Evolutionary conservation across 768 basidiomycete species (phyloP), one percentile per base, ranked within the genome.

Genomic region (Ramaria rubella): DNA sequence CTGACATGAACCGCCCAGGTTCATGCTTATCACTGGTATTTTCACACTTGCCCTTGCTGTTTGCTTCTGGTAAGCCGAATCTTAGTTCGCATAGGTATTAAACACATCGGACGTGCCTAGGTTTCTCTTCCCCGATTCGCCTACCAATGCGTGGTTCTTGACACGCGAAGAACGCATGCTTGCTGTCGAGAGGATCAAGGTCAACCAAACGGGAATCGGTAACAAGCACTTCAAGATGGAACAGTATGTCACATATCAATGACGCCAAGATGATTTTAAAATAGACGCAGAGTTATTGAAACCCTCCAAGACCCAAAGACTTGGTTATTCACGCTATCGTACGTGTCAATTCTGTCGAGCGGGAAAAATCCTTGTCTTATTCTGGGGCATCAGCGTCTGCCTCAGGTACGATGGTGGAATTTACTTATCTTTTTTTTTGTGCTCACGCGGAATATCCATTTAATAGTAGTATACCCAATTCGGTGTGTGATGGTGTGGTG

Each of bases 191-290:
- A 79, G 87, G 8, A 77, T 89, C 58, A 83, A 83, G 73, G 78
- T 73, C 68, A 88, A 89, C 60, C 86, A 90, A 79, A 86, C 85
- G 0, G 89, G 88, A 29, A 79, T 89, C 11, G 88, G 90, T 69
- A 90, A 87, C 64, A 91, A 90, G 63, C 77, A 76, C 52, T 90
- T 87, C 71, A 90, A 90, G 72, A 80, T 75, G 52, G 84, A 87
- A 34, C 88, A 90, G 87, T 87, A 55, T 60, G 85, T 75, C 42
- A 42, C 30, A 14, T 21, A 21, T 12, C 15, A 24, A 5, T 26
- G 12, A 19, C 11, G 7, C 17, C 26, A 17, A 29, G 7, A 21
- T 21, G 31, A 30, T 42, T 50, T n/a, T 60, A 21, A 36, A 14
- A 17, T 15, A 21, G 12, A 17, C 14, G 5, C 63, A 87, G 85